Evolutionary conservation across 2,329 filamentous ascomycete species (phyloP), one percentile per base, ranked within the genome.

Genomic region (Pseudogymnoascus sp.): DNA sequence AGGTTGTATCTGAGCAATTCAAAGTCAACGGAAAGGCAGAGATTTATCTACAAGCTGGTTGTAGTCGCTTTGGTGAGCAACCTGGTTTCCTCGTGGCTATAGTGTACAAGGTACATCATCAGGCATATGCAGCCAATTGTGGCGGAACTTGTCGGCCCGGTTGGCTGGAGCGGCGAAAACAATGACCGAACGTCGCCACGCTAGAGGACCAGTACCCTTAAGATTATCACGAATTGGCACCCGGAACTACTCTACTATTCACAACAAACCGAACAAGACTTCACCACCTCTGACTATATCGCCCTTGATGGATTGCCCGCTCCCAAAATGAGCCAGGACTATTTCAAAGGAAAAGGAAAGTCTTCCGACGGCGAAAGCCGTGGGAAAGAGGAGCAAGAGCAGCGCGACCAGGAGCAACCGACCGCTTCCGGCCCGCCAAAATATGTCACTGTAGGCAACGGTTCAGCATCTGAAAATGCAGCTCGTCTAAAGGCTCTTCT

Each of bases 361-460:
- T 63, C 64, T 35, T 68, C 65, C 21, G 38, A 50, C 50, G 53
- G 62, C 21, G 42, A 42, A 31, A 60, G 29, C 46, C 44, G 21
- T 19, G 26, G 19, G 42, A 31, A 62, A 33, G 33, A 42, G n/a
- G 26, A 29, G 15, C 21, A 62, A 2, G 42, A 60, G 11, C 46
- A 35, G 53, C 62, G 59, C 40, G 35, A 40, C 26, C 59, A 23
- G 29, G 33, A 46, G 38, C 31, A 62, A 59, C 21, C 60, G 42
- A 37, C 63, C 11, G 61, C 56, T 64, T 64, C 60, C 42, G 63
- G 64, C 65, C 71, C 70, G 65, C 88, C 88, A 60, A 82, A 86
- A 64, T 97, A 93, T 76, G 90, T 96, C 88, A 96, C 91, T 4
- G 90, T 97, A 60, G 93, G 93, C 64, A 86, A 82, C 68, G 93